Conservation (phyloP, 73 alveolate genomes). For the Symbiodinium natans region DNA sequence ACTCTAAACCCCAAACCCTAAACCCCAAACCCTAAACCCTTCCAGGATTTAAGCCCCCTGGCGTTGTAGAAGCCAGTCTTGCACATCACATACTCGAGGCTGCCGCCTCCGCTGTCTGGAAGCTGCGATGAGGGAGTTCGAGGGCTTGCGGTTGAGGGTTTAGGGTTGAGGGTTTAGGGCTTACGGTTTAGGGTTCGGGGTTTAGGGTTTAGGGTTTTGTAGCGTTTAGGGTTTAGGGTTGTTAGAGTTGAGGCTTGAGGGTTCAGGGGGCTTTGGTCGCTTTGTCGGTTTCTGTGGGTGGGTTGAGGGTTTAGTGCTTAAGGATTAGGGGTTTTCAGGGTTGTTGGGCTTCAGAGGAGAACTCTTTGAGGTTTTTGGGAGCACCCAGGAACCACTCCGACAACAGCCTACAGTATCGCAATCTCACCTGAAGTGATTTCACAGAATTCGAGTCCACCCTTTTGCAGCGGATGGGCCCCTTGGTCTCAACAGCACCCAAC, state of each 20-base stretch:
- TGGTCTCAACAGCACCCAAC: too few species aligned
- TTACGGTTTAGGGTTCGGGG: too few species aligned
- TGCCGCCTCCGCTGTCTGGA: slow-evolving; percentile 9
- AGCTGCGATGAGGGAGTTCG: not conserved
- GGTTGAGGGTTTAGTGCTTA: not conserved
- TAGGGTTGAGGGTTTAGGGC: not conserved
- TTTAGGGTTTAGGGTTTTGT: not conserved
- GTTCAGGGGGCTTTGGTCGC: not conserved
- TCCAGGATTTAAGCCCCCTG: not conserved
- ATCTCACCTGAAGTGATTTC: too few species aligned
- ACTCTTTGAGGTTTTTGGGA: not conserved
- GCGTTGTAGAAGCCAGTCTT: slow-evolving; percentile 86
- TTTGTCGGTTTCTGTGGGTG: not conserved
- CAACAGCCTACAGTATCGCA: too few species aligned
- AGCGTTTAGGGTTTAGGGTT: too few species aligned
- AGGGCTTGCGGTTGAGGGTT: not conserved
- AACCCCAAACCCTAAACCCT: not conserved
- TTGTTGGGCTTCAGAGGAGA: not conserved
- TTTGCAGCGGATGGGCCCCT: too few species aligned
- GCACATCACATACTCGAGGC: slow-evolving; percentile 91
- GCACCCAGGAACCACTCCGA: too few species aligned
- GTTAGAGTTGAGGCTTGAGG: not conserved
- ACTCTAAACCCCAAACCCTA: too few species aligned
- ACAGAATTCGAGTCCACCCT: too few species aligned
- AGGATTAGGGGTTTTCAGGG: not conserved